Conservation (phyloP, 805 yeast species). For the Candida mattraensis region DNA sequence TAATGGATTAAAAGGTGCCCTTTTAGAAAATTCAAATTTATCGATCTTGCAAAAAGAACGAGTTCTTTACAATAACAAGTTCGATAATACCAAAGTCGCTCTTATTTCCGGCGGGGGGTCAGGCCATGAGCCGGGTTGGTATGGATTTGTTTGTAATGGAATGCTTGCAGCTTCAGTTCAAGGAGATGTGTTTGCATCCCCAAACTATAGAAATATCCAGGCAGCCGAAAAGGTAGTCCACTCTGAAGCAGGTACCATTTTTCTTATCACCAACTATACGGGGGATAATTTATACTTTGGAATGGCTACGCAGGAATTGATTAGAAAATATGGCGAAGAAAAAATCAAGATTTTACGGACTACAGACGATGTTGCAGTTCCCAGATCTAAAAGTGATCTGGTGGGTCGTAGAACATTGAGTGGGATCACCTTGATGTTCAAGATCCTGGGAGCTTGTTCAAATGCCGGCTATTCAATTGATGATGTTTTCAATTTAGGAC, state of each 20-base stretch:
- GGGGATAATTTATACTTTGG: slow-evolving; percentile 93
- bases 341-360: slow-evolving; percentile 70
- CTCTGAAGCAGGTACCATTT: slow-evolving; percentile 59
- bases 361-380: slow-evolving; percentile 90
- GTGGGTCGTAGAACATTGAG: slow-evolving; percentile 94
- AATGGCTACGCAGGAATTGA: slow-evolving; percentile 80
- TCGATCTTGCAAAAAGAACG: slow-evolving; percentile 43
- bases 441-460: slow-evolving; percentile 67
- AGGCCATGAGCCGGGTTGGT: slow-evolving; percentile 92
- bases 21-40: slow-evolving; percentile 36
- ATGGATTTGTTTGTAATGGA: slow-evolving; percentile 84
- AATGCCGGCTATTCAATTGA: slow-evolving; percentile 41
- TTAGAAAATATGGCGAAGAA: slow-evolving; percentile 69
- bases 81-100: slow-evolving; percentile 53
- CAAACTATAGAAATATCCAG: slow-evolving; percentile 74
- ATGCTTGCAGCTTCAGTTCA: slow-evolving; percentile 80
- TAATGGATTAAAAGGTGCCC: slow-evolving; percentile 38
- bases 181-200: slow-evolving; percentile 92
- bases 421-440: slow-evolving; percentile 84
- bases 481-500: slow-evolving; percentile 56
- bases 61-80: slow-evolving; percentile 43
- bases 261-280: slow-evolving; percentile 86
- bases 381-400: slow-evolving; percentile 76
- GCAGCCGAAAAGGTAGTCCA: slow-evolving; percentile 60
- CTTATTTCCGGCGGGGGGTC: slow-evolving; percentile 88